Base-by-base conservation (phyloP, 495 filamentous ascomycete genomes). In the Antarctomyces pellizariae region DNA sequence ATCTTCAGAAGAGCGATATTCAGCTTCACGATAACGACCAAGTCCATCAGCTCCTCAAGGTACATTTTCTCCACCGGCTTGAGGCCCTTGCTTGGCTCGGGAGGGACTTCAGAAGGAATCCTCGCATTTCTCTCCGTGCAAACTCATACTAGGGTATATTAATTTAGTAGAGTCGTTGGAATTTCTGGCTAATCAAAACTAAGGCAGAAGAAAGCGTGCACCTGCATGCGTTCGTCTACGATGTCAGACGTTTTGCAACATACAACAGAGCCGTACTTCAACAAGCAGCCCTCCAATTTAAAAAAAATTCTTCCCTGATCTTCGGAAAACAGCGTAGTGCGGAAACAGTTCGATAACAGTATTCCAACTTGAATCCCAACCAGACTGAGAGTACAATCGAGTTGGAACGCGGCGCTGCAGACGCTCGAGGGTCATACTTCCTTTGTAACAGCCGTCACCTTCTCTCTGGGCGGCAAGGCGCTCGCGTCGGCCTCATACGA, bases 401-500 rank as follows among this genome's bases (percentile, higher is more conserved):
- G 21, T 16, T 33, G 32, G 32, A 22, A 19, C 18, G 32, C 32
- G 1, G 3, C 7, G 3, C 28, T 38, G 13, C 21, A 35, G 24
- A 43, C 38, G 14, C 36, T 47, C 19, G 23, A 43, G 24, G 38
- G 43, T 36, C 40, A 47, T 31, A 30, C 24, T 11, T 32, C 22
- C 18, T 14, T 4, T n/a, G 36, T 50, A 21, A 12, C 3, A 7
- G 13, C 32, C n/a, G 33, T 50, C 13, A 39, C 33, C 8, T 51
- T 49, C 42, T 52, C 46, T 4, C 42, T 36, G 1, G 36, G 47
- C 25, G 32, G 29, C 25, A 31, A 27, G n/a, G 30, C 30, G 11
- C 10, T 54, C 4, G 50, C 47, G 6, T 52, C 46, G 5, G 43
- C 33, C 22, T 48, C 43, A 15, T 1, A n/a, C 7, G 47, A 55